Evolutionary conservation across 1,284 basidiomycete genomes (phyloP).

Genomic region (Termitomyces sp.): DNA sequence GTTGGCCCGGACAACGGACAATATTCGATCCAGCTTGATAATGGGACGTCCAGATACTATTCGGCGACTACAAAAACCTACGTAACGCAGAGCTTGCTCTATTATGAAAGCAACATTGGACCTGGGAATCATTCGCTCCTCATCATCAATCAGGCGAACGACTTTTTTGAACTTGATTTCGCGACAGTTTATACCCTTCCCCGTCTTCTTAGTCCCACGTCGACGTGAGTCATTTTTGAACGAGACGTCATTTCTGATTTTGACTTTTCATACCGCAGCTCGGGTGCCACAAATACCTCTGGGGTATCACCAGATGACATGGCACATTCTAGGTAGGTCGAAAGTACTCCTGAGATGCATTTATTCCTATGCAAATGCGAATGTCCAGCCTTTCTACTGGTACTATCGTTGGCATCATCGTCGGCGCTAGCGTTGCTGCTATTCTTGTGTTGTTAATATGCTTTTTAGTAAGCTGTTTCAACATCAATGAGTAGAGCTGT

Average conservation of each 20-base stretch:
- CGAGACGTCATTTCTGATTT: not conserved
- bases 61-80: slow-evolving; percentile 9
- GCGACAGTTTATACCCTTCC: slow-evolving; percentile 7
- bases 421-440: not conserved
- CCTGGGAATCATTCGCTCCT: slow-evolving; percentile 17
- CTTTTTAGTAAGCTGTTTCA: not conserved
- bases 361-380: not conserved
- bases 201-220: not conserved
- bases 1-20: slow-evolving; percentile 17
- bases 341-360: not conserved
- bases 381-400: not conserved
- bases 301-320: not conserved
- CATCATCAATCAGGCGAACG: slow-evolving; percentile 13
- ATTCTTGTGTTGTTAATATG: not conserved
- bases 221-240: not conserved
- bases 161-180: slow-evolving; percentile 11
- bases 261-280: not conserved
- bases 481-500: not conserved
- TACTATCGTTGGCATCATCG: not conserved
- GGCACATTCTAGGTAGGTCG: not conserved
- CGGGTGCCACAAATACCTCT: not conserved
- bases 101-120: slow-evolving; percentile 20
- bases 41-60: slow-evolving; percentile 6
- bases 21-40: slow-evolving; percentile 21
- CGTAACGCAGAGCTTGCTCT: slow-evolving; percentile 13